Conservation (phyloP, 805 yeast genomes). For the Monosporozyma servazzii region DNA sequence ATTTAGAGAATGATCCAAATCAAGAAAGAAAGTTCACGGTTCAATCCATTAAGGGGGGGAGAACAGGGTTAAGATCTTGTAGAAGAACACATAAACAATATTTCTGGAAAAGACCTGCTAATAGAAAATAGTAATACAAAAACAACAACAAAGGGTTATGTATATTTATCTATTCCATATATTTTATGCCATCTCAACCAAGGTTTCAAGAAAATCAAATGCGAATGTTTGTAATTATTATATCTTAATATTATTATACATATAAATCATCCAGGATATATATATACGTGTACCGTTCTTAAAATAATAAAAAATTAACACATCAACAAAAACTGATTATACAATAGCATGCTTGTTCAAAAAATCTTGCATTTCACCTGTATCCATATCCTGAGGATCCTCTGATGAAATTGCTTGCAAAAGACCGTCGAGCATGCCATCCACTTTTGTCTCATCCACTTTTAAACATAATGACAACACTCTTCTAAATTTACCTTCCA, state of each 20-base stretch:
- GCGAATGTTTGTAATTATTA: not conserved
- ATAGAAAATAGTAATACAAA: slow-evolving; percentile 5
- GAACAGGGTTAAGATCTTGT: slow-evolving; percentile 75
- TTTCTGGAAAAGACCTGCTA: slow-evolving; percentile 39
- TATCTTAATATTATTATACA: not conserved
- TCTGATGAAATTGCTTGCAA: slow-evolving; percentile 81
- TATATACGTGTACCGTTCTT: not conserved
- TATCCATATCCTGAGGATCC: slow-evolving; percentile 60
- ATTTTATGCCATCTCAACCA: too few relatives aligned
- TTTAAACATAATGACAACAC: slow-evolving; percentile 88
- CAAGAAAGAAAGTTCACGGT: slow-evolving; percentile 60
- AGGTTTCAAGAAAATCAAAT: not conserved
- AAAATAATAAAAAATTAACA: too few relatives aligned
- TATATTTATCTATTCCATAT: not conserved
- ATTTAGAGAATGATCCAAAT: slow-evolving; percentile 74
- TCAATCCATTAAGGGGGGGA: slow-evolving; percentile 65
- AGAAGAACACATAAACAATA: slow-evolving; percentile 85
- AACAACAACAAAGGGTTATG: too few relatives aligned
- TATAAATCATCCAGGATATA: not conserved
- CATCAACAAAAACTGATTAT: not conserved
- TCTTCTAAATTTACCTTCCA: slow-evolving; percentile 72
- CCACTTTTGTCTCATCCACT: slow-evolving; percentile 72
- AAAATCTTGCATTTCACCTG: slow-evolving; percentile 41
- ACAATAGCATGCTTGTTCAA: slow-evolving; percentile 38
- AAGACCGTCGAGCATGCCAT: slow-evolving; percentile 70